phyloP scores from a whole-genome alignment of 768 basidiomycete genomes.

The Suillus alpinus region DNA sequence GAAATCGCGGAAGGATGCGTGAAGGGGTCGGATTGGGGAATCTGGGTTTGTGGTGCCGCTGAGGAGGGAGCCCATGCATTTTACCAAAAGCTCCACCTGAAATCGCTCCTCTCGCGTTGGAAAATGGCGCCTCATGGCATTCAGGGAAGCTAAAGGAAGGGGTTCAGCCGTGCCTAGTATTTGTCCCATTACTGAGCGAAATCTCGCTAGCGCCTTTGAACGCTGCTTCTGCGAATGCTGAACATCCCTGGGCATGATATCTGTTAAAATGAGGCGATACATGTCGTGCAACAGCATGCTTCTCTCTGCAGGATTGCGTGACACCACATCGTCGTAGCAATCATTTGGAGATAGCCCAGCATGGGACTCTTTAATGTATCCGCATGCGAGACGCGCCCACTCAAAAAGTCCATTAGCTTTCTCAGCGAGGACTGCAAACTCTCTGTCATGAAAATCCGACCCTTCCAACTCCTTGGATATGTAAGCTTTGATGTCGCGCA shows the following conservation, averaged over 20 bases:
- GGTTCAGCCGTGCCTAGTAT: background rate
- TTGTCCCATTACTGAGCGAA: background rate
- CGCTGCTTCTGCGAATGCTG: too few species aligned
- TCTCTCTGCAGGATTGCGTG: background rate
- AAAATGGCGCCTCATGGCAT: background rate
- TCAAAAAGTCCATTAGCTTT: background rate
- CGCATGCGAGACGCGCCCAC: background rate
- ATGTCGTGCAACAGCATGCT: background rate
- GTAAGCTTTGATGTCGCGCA: background rate
- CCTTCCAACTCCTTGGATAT: background rate
- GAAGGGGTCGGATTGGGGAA: conserved; percentile 16
- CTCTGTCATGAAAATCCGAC: background rate
- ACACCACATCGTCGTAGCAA: background rate
- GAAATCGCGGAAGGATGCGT: conserved; percentile 28
- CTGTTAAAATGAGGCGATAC: background rate
- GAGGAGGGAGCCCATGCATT: conserved; percentile 7
- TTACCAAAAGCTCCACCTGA: background rate
- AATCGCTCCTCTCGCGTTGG: too few species aligned
- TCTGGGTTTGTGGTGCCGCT: background rate
- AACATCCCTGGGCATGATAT: background rate
- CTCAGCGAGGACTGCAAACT: background rate
- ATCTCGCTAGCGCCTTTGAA: background rate
- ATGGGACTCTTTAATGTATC: background rate
- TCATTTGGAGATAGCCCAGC: background rate
- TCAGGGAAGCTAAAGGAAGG: background rate